Percentiles rank a stretch among this genome's conserved stretches.
Conservation (phyloP, 75 land plant genomes). For the Cupressus sempervirens region DNA sequence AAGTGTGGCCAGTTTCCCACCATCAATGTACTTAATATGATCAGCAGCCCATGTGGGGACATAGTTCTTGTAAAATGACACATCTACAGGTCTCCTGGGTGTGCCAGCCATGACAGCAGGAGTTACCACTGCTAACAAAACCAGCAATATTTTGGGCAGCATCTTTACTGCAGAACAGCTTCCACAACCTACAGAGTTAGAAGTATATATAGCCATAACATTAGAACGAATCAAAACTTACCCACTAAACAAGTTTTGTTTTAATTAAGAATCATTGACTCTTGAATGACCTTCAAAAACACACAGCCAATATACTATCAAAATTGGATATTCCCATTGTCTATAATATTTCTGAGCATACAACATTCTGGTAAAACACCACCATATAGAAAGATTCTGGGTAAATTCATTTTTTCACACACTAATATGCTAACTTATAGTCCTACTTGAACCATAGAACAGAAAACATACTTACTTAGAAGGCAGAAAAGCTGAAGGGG, state of each 20-base stretch:
- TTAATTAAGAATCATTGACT: not conserved
- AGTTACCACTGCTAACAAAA: not conserved
- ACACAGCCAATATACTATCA: not conserved
- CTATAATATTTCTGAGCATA: too few species aligned
- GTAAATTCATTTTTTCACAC: not conserved
- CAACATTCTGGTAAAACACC: too few species aligned
- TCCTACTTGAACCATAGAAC: too few species aligned
- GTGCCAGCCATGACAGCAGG: constrained; percentile 4
- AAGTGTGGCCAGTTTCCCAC: constrained; percentile 23
- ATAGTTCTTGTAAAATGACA: constrained; percentile 21
- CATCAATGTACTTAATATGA: constrained; percentile 30
- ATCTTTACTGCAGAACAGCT: not conserved
- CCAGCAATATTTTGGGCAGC: not conserved
- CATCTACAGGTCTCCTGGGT: constrained; percentile 13
- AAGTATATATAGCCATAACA: not conserved
- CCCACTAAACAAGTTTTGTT: not conserved
- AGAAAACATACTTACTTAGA: too few species aligned
- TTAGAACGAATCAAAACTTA: not conserved
- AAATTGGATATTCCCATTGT: too few species aligned
- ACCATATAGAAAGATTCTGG: not conserved
- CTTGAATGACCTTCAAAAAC: not conserved
- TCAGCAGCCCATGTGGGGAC: constrained; percentile 24
- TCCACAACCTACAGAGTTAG: not conserved
- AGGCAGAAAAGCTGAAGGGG: too few species aligned
- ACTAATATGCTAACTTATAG: not conserved